Base-by-base conservation (phyloP, 441 rosid species). In the Erysimum cheiri region DNA sequence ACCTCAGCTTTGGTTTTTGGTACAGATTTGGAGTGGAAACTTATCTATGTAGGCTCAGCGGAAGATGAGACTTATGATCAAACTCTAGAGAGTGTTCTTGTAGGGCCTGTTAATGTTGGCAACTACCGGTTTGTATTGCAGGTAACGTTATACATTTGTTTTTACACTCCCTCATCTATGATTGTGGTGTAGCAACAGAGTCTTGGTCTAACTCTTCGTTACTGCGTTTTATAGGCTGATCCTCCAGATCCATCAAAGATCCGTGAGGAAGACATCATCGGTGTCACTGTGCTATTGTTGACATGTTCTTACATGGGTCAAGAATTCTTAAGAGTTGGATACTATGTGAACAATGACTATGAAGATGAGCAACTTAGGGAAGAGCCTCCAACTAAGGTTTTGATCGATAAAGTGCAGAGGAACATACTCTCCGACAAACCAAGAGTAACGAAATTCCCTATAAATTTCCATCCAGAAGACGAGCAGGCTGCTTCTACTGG, bases 61-160 rank as follows among this genome's bases (percentile, higher is more conserved):
- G 90, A 86, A 80, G 90, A 86, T 46, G 90, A 86, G 71, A 82
- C 85, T 8, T 84, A 82, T 32, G 90, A 86, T 64, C 90, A 86
- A 62, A 69, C 78, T 56, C 70, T 86, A 0, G 90, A 86, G 78
- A 86, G 90, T 46, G 90, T 86, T 40, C 84, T 86, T 62, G 90
- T 86, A 0, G 90, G 88, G 1, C 90, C 90, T 69, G 90, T 86
- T 59, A 86, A 84, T 29, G 79, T 82, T 49, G 90, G 90, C 9
- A 86, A 84, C 66, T 80, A 77, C 69, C 81, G 78, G 7, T 80
- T 82, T 62, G 74, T 82, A 4, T 60, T 82, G 11, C 84, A 81
- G 75, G 74, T 75, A 73, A 73, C 9, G 47, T 19, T 8, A 24
- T 39, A 7, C 12, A n/a, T 19, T 24, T 39, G 19, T 37, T 3